These are phyloP conservation scores for Botrytis sinoallii DNA, from an alignment of 2,329 filamentous ascomycete species.

Conservation along the genomic window DNA sequence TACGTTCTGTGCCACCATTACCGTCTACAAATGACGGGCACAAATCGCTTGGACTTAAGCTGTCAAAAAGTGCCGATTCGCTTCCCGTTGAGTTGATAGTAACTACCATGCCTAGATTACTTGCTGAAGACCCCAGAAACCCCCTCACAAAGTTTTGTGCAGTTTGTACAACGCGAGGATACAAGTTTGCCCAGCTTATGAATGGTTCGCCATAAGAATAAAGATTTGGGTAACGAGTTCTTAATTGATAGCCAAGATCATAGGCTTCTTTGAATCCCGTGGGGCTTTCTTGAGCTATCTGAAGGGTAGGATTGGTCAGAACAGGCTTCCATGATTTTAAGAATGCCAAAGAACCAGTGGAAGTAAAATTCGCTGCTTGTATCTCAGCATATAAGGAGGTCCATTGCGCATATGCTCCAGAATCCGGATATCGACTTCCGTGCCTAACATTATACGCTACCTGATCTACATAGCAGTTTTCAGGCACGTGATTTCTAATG, in stretches of 20 bases:
- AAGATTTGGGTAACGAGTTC: constrained; percentile 48
- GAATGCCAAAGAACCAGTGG: constrained; percentile 53
- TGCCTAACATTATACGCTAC: constrained; percentile 59
- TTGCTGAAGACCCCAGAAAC: constrained; percentile 56
- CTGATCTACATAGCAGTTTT: constrained; percentile 57
- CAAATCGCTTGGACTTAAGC: constrained; percentile 59
- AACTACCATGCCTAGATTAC: constrained; percentile 53
- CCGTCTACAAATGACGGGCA: constrained; percentile 58
- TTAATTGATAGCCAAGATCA: constrained; percentile 52
- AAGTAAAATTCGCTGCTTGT: constrained; percentile 51
- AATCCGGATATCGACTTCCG: constrained; percentile 61
- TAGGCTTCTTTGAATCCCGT: constrained; percentile 62
- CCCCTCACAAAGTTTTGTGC: constrained; percentile 60
- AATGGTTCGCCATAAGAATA: constrained; percentile 47
- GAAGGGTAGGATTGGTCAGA: constrained; percentile 50
- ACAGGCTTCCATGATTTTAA: constrained; percentile 57
- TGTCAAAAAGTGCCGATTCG: constrained; percentile 54
- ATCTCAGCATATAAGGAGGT: constrained; percentile 42
- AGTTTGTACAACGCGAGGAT: constrained; percentile 60
- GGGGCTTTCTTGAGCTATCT: constrained; percentile 57
- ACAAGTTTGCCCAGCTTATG: constrained; percentile 63
- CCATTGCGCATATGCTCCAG: constrained; percentile 59
- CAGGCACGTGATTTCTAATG: constrained; percentile 53
- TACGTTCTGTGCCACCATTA: constrained; percentile 45
- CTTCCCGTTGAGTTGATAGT: constrained; percentile 56